phyloP scores from a whole-genome alignment of 805 yeast genomes.

The Nakazawaea siamensis region DNA sequence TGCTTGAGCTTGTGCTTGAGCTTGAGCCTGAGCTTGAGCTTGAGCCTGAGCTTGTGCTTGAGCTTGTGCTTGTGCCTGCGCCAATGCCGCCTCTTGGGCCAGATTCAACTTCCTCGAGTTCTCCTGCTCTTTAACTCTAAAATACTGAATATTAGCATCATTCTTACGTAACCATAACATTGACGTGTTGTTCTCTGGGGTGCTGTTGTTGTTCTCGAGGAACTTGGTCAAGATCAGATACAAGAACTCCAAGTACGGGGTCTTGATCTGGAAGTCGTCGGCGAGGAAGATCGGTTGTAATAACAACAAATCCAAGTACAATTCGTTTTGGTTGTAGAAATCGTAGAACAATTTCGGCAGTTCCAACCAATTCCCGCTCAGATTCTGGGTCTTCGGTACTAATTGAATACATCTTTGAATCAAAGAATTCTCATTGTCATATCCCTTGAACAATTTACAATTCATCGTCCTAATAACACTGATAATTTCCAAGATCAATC shows the following conservation, averaged over 20 bases:
- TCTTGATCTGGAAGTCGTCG: slow-evolving; percentile 79
- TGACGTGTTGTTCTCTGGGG: slow-evolving; percentile 21
- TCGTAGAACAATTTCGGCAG: slow-evolving; percentile 61
- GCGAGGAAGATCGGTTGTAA: slow-evolving; percentile 84
- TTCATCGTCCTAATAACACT: slow-evolving; percentile 73
- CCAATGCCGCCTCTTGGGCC: slow-evolving; percentile 8
- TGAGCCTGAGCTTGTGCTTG: slow-evolving; percentile 9
- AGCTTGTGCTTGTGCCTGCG: slow-evolving; percentile 12
- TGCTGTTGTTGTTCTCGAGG: slow-evolving; percentile 36
- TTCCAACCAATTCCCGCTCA: slow-evolving; percentile 26
- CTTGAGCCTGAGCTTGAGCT: slow-evolving; percentile 21
- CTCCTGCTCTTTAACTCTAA: slow-evolving; percentile 20
- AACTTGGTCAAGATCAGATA: slow-evolving; percentile 72
- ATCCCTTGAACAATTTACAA: slow-evolving; percentile 60
- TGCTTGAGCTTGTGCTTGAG: slow-evolving; percentile 5
- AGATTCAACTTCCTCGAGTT: slow-evolving; percentile 12
- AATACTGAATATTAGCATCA: slow-evolving; percentile 15
- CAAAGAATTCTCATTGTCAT: slow-evolving; percentile 56
- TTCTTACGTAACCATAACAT: slow-evolving; percentile 25
- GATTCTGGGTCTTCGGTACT: slow-evolving; percentile 26
- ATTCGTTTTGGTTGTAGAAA: slow-evolving; percentile 45
- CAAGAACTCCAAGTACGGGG: slow-evolving; percentile 84
- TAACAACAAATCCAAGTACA: slow-evolving; percentile 67
- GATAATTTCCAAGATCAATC: slow-evolving; percentile 66
- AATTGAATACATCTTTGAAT: slow-evolving; percentile 42